A percentile compares a stretch with the other conserved stretches of the same genome.
phyloP scores from a whole-genome alignment of 176 grass and related monocot species.

The Bonia amplexicaulis region DNA sequence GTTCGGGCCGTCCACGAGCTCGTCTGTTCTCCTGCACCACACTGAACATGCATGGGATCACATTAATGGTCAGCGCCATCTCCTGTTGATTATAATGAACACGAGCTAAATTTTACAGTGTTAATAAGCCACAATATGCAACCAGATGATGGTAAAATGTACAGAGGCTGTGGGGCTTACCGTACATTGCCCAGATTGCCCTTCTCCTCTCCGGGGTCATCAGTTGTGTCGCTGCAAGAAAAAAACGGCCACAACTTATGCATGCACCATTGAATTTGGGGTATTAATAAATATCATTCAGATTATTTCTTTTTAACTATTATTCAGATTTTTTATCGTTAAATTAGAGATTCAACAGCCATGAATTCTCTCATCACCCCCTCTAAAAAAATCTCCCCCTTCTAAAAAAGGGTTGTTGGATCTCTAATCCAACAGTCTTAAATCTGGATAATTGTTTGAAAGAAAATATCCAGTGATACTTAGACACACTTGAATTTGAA shows the following conservation, averaged over 20 bases:
- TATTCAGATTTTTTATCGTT: no score
- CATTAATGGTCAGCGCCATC: background rate
- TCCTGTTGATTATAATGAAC: background rate
- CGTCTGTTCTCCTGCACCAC: slow-evolving; percentile 95
- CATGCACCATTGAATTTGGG: background rate
- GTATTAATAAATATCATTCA: no score
- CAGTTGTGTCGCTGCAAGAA: slow-evolving; percentile 67
- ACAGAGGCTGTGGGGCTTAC: slow-evolving; percentile 26
- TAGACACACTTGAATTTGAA: background rate
- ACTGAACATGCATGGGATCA: slow-evolving; percentile 35
- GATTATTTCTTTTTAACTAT: no score
- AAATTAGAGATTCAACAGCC: no score
- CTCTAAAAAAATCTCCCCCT: no score
- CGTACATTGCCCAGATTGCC: slow-evolving; percentile 97
- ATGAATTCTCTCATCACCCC: no score
- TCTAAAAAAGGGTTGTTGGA: no score
- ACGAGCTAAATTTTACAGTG: background rate
- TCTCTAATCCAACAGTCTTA: no score
- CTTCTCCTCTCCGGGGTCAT: slow-evolving; percentile 84
- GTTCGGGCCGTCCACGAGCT: slow-evolving; percentile 89
- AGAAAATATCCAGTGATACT: no score
- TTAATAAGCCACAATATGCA: background rate
- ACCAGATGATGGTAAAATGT: background rate
- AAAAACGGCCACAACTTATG: background rate
- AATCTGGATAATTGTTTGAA: no score